Percentiles rank a stretch among this genome's conserved stretches.
Evolutionary conservation across 306 rosid species (phyloP).

Genomic region (Rosa chinensis): DNA sequence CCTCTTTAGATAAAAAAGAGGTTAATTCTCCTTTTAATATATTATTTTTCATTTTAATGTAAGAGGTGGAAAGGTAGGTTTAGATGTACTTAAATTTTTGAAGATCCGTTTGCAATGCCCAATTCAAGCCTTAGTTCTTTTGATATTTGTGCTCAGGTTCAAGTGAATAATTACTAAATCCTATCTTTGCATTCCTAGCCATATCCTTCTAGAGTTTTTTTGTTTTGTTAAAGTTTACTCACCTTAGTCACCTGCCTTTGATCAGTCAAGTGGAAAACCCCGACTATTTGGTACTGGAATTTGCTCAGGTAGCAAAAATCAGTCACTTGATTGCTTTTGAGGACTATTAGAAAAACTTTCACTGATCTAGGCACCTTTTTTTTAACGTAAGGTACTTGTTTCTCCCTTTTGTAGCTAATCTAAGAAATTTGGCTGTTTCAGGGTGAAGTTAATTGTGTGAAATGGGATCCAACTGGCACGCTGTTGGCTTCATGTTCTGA

Average conservation of each 20-base stretch:
- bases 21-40: background rate
- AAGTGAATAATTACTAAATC: background rate
- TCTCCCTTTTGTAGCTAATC: slow-evolving; percentile 15
- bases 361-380: background rate
- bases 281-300: background rate
- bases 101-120: background rate
- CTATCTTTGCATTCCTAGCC: background rate
- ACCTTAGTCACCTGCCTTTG: background rate
- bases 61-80: background rate
- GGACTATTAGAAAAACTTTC: background rate
- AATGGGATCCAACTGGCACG: slow-evolving; percentile 96
- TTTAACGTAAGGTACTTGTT: background rate
- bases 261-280: slow-evolving; percentile 17
- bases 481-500: slow-evolving; percentile 95
- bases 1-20: background rate
- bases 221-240: background rate
- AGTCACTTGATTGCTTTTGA: background rate
- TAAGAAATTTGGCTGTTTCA: slow-evolving; percentile 35
- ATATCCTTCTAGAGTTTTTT: background rate
- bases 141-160: background rate
- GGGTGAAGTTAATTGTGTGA: slow-evolving; percentile 97
- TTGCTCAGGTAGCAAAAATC: slow-evolving; percentile 16
- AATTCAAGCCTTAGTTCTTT: background rate
- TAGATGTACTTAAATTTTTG: background rate
- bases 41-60: background rate